phyloP scores from a whole-genome alignment of 192 early-diverging fungal species.

The Rhizophagus sp. region DNA sequence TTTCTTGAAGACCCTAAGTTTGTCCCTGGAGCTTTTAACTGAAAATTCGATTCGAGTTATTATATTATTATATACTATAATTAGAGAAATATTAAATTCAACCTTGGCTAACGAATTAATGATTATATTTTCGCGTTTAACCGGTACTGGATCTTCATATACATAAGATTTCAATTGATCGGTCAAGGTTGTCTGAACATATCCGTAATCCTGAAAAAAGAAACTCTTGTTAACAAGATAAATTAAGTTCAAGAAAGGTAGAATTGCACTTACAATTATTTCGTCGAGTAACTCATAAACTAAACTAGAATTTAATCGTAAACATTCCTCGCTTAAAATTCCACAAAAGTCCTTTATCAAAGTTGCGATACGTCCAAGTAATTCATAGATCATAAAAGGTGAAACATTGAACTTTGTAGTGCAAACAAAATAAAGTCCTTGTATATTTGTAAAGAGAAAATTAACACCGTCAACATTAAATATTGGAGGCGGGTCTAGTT shows the following conservation, averaged over 20 bases:
- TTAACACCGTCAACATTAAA: conserved; percentile 24
- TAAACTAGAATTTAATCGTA: conserved; percentile 25
- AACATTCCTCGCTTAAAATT: conserved; percentile 20
- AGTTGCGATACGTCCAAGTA: conserved; percentile 11
- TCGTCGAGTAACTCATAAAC: conserved; percentile 29
- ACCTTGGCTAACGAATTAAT: conserved; percentile 16
- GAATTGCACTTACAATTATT: conserved; percentile 10
- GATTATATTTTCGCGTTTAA: conserved; percentile 15
- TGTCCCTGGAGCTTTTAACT: not conserved
- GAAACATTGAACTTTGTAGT: conserved; percentile 29
- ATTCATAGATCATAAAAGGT: conserved; percentile 19
- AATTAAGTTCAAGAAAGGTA: not conserved
- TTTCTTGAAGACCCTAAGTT: not conserved
- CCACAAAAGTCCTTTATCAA: conserved; percentile 31
- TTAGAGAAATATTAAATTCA: not conserved
- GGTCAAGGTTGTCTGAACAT: conserved; percentile 26
- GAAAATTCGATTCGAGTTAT: not conserved
- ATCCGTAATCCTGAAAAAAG: conserved; percentile 27
- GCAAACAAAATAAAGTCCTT: conserved; percentile 21
- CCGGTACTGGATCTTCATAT: conserved; percentile 21
- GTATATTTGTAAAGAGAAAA: conserved; percentile 9
- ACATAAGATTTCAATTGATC: conserved; percentile 24
- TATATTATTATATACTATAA: not conserved
- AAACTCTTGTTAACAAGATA: not conserved
- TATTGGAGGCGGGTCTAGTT: conserved; percentile 6